Base-by-base conservation (phyloP, 2,329 filamentous ascomycete species). In the Rhynchosporium agropyri region DNA sequence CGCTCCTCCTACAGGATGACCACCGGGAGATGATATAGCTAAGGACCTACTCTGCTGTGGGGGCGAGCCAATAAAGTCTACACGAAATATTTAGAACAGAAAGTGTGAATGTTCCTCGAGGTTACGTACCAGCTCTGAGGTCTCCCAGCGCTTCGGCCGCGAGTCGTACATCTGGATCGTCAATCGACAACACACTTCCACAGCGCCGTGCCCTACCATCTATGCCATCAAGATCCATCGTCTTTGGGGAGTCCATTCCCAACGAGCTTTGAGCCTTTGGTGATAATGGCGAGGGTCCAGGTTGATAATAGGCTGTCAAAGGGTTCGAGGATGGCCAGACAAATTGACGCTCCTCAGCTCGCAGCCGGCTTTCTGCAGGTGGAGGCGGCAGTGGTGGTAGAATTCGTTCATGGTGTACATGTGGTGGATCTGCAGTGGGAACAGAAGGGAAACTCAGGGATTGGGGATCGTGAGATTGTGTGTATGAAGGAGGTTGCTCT, bases 71-170 rank as follows among this genome's bases (percentile, higher is more conserved):
- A 88, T 81, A 67, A 88, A 89, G 71, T 90, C 86, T 89, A 26
- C 13, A 1, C 15, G 9, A 71, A 61, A 74, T 67, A 49, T 46
- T n/a, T 20, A 20, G 13, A 33, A 45, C 48, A 59, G 15, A 15
- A 49, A 58, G 20, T 20, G 20, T 1, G 20, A 49, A 60, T 66
- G 42, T 26, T 55, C 49, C 61, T 61, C n/a, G 63, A 48, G 54
- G 31, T 62, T 45, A 76, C 82, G 73, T 79, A 92, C 89, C 89
- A 70, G 89, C 87, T 76, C 87, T 83, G 64, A 93, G 80, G 69
- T 91, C 88, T 55, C 89, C 89, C 13, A 93, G 78, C 7, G 90
- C 90, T 75, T 92, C 89, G 36, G 90, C 90, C 29, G 90, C 90
- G 69, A 89, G 79, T 48, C 86, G 81, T 42, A 89, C 87, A 70